Conservation (phyloP, 228 moss, liverwort and hornwort species). For the Sphagnum magellanicum region DNA sequence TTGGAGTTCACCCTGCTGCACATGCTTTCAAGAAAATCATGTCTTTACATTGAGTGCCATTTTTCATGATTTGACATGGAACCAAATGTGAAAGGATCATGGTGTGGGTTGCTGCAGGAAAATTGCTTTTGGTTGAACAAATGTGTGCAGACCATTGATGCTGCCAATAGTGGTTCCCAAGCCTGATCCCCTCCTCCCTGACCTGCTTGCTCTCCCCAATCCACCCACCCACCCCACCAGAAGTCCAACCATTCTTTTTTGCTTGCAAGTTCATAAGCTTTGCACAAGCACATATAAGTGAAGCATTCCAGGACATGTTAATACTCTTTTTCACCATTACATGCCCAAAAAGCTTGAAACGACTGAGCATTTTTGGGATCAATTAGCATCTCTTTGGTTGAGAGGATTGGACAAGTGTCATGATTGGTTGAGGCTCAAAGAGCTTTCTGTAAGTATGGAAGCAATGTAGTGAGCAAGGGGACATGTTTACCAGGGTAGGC, state of each 20-base stretch:
- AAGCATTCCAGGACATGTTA: neutral
- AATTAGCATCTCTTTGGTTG: no score
- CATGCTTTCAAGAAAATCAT: no score
- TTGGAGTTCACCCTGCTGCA: no score
- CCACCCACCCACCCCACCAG: neutral
- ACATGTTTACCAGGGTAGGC: constrained; percentile 65
- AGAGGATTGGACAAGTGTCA: no score
- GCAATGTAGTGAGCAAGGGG: neutral
- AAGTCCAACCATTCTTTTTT: neutral
- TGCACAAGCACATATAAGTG: neutral
- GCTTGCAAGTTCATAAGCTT: neutral
- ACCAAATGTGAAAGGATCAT: neutral
- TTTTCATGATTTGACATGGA: no score
- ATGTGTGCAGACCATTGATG: constrained; percentile 76
- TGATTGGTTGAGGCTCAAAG: no score
- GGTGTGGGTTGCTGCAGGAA: constrained; percentile 46
- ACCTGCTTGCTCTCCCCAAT: neutral
- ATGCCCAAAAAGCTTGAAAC: no score
- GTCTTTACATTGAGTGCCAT: no score
- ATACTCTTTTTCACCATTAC: no score
- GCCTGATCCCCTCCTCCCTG: constrained; percentile 81
- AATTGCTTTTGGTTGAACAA: constrained; percentile 81
- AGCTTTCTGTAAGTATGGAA: neutral
- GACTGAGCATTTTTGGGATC: no score
- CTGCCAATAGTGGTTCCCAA: constrained; percentile 73